Percentiles rank a stretch among this genome's conserved stretches.
Conservation (phyloP, 2,329 filamentous ascomycete species). For the Akanthomyces dipterigenus region DNA sequence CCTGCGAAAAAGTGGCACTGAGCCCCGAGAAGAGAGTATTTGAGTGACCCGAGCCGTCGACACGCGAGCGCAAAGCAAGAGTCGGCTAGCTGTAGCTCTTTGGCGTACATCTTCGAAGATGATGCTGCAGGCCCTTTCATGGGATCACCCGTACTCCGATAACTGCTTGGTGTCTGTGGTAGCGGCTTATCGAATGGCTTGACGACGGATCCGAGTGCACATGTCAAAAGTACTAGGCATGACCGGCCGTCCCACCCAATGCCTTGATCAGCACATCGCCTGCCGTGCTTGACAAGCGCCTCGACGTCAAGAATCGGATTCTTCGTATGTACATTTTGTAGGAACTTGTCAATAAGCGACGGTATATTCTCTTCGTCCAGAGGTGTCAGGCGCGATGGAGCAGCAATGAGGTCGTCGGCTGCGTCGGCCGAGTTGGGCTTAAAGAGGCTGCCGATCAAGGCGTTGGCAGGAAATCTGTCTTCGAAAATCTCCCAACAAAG, state of each 20-base stretch:
- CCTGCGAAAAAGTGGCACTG: conserved; percentile 34
- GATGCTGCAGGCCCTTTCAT: not conserved
- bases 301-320: conserved; percentile 21
- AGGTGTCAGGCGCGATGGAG: conserved; percentile 10
- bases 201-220: conserved; percentile 17
- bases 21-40: conserved; percentile 23
- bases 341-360: conserved; percentile 19
- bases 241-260: conserved; percentile 21
- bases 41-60: conserved; percentile 20
- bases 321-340: conserved; percentile 21
- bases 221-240: conserved; percentile 20
- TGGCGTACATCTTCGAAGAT: conserved; percentile 11
- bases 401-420: conserved; percentile 4
- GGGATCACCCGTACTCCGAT: not conserved
- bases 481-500: conserved; percentile 17
- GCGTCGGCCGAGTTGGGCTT: conserved; percentile 7
- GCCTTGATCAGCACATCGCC: conserved; percentile 18
- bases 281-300: conserved; percentile 16
- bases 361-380: conserved; percentile 20
- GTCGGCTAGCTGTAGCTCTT: conserved; percentile 16
- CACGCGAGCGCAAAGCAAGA: conserved; percentile 21
- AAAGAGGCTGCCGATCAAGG: conserved; percentile 15
- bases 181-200: conserved; percentile 16
- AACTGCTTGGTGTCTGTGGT: not conserved
- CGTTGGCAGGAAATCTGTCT: conserved; percentile 14